Conservation (phyloP, 495 filamentous ascomycete genomes). For the Penicillium verhagenii region DNA sequence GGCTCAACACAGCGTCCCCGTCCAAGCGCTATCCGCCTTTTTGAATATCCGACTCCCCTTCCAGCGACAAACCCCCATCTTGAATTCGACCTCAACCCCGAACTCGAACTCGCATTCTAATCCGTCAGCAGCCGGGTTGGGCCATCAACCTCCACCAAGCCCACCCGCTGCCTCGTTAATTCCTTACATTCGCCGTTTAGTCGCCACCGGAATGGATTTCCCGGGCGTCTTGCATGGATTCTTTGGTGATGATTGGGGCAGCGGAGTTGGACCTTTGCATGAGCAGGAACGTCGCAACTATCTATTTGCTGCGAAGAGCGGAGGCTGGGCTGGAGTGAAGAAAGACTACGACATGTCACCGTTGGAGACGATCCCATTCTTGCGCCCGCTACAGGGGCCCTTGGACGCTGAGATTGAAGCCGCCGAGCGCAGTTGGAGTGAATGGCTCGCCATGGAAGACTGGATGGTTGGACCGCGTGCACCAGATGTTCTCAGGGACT, state of each 20-base stretch:
- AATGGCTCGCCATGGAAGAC: conserved; percentile 91
- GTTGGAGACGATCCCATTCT: conserved; percentile 80
- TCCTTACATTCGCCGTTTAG: conserved; percentile 85
- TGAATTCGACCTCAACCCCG: conserved; percentile 38
- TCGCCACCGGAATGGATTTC: conserved; percentile 88
- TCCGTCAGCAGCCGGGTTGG: conserved; percentile 27
- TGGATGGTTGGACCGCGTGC: conserved; percentile 82
- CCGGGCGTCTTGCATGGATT: conserved; percentile 85
- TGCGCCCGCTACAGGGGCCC: conserved; percentile 73
- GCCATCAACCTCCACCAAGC: conserved; percentile 16
- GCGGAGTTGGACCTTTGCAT: conserved; percentile 76
- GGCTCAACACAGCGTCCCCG: conserved; percentile 77
- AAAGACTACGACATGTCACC: conserved; percentile 81
- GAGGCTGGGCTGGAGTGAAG: conserved; percentile 84
- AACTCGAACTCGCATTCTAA: conserved; percentile 37
- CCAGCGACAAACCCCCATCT: conserved; percentile 41
- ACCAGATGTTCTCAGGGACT: conserved; percentile 46
- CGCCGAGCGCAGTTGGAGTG: conserved; percentile 79
- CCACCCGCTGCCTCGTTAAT: conserved; percentile 67
- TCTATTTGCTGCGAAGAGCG: conserved; percentile 90
- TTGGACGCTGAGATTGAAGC: conserved; percentile 76
- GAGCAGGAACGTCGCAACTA: conserved; percentile 93
- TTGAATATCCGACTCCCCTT: conserved; percentile 74
- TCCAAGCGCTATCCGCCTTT: conserved; percentile 88
- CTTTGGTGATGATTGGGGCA: conserved; percentile 88